Evolutionary conservation across 2,329 filamentous ascomycete species (phyloP).

Genomic region (Botrytis fabae): DNA sequence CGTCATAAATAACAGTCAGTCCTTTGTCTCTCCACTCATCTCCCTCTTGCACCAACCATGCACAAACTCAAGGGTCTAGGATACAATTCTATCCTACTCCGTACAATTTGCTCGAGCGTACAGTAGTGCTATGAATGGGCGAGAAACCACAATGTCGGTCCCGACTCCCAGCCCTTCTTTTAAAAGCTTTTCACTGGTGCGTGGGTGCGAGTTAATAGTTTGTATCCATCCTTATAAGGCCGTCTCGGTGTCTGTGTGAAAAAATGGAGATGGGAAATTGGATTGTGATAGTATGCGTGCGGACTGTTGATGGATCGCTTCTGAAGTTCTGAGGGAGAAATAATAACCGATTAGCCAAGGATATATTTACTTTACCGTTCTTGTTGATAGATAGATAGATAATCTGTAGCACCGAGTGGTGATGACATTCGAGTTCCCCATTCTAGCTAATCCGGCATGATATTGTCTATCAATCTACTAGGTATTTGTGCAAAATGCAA

Average conservation of each 20-base stretch:
- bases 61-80: background rate
- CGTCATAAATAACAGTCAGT: background rate
- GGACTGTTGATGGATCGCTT: background rate
- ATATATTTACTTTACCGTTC: background rate
- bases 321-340: background rate
- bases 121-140: slow-evolving; percentile 4
- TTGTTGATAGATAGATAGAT: background rate
- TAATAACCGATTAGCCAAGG: background rate
- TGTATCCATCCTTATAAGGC: background rate
- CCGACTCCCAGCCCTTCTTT: background rate
- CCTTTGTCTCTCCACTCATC: background rate
- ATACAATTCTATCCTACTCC: background rate
- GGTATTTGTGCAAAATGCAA: background rate
- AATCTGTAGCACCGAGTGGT: background rate
- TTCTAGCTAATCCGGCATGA: background rate
- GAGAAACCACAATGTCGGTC: background rate
- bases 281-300: background rate
- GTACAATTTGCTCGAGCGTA: slow-evolving; percentile 5
- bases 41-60: background rate
- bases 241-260: background rate
- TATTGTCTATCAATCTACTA: background rate
- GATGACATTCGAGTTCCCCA: background rate
- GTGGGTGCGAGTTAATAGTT: background rate
- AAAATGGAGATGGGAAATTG: slow-evolving; percentile 12
- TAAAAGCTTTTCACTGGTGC: background rate